phyloP scores from a whole-genome alignment of 2,329 filamentous ascomycete species.

The Penicillium polonicum region DNA sequence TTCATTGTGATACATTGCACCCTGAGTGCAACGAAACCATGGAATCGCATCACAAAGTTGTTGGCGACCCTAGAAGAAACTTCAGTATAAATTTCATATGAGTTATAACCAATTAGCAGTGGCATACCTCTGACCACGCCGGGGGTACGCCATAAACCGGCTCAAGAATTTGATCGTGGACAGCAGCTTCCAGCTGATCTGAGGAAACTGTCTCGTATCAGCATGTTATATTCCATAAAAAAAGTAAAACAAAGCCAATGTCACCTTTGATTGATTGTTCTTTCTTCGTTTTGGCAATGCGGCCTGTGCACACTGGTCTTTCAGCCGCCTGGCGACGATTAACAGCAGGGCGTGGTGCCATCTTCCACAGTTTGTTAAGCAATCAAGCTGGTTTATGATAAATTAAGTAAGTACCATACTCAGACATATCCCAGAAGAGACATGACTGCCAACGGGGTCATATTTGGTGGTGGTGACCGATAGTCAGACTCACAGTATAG shows the following conservation, averaged over 20 bases:
- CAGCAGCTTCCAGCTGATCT: background rate
- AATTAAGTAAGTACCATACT: background rate
- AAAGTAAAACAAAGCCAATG: background rate
- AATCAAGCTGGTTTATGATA: background rate
- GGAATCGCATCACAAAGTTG: conserved; percentile 63
- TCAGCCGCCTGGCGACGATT: background rate
- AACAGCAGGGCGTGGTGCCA: conserved; percentile 1
- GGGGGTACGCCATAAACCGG: conserved; percentile 2
- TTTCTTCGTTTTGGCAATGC: conserved; percentile 2
- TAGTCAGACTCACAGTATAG: background rate
- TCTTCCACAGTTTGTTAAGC: background rate
- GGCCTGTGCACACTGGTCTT: conserved; percentile 1
- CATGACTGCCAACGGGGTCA: background rate
- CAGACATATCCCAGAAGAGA: background rate
- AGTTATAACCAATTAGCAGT: background rate
- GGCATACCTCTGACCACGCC: conserved; percentile 5
- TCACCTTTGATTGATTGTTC: background rate
- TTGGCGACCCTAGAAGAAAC: conserved; percentile 45
- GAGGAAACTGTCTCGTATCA: background rate
- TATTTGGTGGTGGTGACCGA: too few relatives aligned
- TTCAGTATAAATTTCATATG: background rate
- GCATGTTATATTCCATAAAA: too few relatives aligned
- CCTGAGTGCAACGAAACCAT: conserved; percentile 63
- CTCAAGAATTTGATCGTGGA: background rate
- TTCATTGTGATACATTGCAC: conserved; percentile 55